phyloP scores from a whole-genome alignment of 495 filamentous ascomycete genomes.

The Glonium stellatum region DNA sequence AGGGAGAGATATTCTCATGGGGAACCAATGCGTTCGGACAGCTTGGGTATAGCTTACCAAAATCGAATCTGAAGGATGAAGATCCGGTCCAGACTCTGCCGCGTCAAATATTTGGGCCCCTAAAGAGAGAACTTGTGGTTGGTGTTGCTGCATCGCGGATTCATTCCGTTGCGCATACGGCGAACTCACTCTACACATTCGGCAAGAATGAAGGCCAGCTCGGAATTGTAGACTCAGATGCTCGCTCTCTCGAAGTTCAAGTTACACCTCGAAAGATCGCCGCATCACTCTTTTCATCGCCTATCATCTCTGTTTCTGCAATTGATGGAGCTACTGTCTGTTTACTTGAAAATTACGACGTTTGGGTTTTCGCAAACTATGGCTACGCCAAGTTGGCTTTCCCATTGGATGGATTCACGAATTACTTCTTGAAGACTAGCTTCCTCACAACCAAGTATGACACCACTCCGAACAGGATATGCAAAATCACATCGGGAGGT shows the following conservation, averaged over 20 bases:
- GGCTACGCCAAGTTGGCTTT: conserved; percentile 83
- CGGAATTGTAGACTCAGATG: conserved; percentile 89
- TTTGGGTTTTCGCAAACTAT: conserved; percentile 89
- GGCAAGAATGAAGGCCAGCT: conserved; percentile 95
- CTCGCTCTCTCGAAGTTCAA: conserved; percentile 78
- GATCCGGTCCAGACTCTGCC: conserved; percentile 74
- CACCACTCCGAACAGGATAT: conserved; percentile 53
- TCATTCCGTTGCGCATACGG: conserved; percentile 84
- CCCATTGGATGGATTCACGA: conserved; percentile 63
- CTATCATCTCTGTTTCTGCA: conserved; percentile 73
- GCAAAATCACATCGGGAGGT: conserved; percentile 72
- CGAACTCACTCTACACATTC: conserved; percentile 79
- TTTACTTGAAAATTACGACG: conserved; percentile 76
- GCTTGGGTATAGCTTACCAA: conserved; percentile 67
- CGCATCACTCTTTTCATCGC: conserved; percentile 70
- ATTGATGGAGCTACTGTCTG: conserved; percentile 86
- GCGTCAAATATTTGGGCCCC: conserved; percentile 79
- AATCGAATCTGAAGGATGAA: conserved; percentile 52
- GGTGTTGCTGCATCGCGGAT: conserved; percentile 86
- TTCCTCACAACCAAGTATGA: conserved; percentile 65
- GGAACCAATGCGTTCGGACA: conserved; percentile 83
- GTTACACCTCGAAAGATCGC: conserved; percentile 77
- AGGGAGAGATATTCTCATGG: conserved; percentile 86
- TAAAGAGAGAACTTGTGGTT: conserved; percentile 76
- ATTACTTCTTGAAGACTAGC: conserved; percentile 57